Evolutionary conservation across 2,329 filamentous ascomycete species (phyloP), one percentile per base, ranked within the genome.

Genomic region (Penicillium digitatum): DNA sequence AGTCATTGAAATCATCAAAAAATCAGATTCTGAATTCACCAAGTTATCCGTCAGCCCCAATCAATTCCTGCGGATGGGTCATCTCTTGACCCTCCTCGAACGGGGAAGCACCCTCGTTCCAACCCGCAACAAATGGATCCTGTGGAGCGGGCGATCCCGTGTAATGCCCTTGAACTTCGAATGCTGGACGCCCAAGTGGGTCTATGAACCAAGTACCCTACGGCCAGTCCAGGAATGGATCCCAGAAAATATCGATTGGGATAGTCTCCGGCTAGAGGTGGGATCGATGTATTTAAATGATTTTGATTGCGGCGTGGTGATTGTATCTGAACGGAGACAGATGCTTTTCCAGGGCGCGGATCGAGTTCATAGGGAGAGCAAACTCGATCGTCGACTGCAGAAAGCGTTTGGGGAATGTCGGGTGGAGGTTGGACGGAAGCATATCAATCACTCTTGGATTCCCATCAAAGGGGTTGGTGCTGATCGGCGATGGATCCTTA

Each of bases 61-160:
- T 9, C 9, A 34, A 1, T 51, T 40, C 34, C 52, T 54, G 1
- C 52, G 47, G 5, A 54, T 54, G 52, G 26, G 52, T 5, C 20
- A 54, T 9, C 40, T 54, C 20, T 14, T 54, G 20, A 14, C 34
- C 9, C 52, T 54, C 5, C 47, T 54, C 6, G 26, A 54, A 18
- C 40, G 34, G 22, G 47, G 47, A 20, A 51, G 52, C 34, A 54
- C 52, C 7, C 10, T 54, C 10, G 29, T 54, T 16, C 52, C 52
- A 27, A 54, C 47, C 4, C 52, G 52, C 47, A 54, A 54, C 22
- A 54, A 51, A 38, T 54, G 52, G 52, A 51, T 54, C 11, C 40
- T 54, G 5, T 54, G 52, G 52, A 54, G 40, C 14, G 47, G 52
- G 5, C 47, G 52, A 26, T 54, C 52, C 22, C 46, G 52, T 29